Base-by-base conservation (phyloP, 352 stramenopile genomes). In the Globisporangium radiosum region DNA sequence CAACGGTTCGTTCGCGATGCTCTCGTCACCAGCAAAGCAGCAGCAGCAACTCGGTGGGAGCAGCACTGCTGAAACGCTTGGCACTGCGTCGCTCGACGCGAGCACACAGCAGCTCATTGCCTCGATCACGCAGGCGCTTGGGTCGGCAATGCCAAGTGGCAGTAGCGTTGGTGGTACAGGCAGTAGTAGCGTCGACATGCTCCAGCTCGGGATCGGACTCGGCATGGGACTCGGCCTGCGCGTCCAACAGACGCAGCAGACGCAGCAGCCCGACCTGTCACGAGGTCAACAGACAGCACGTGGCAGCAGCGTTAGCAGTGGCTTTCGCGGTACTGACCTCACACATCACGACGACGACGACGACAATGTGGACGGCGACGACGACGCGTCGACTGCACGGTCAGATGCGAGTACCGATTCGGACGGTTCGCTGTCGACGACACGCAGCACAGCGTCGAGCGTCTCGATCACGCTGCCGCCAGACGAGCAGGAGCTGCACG, bases 161-260 rank as follows among this genome's bases (percentile, higher is more conserved):
- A 64, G 53, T 42, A 65, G 53, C n/a, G 62, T 60, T 8, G 66
- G 45, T 8, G 62, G 37, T 50, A 33, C 25, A 33, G 43, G 43
- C 11, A 47, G 43, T 47, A 17, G 43, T n/a, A 14, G 65, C 13
- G 77, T 80, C 8, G 75, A 91, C 37, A 88, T 89, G 70, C 62
- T 94, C 13, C 85, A 94, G 54, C 71, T 93, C 25, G 80, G 81
- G 1, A 85, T 97, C 39, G 83, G 87, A 45, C 70, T 98, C 36
- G 92, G 91, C 1, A 90, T 98, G 77, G 91, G 92, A 1, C 76
- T 97, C 33, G 87, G 87, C 7, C 72, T 97, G 52, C 73, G 87
- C 2, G 72, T 80, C 33, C 73, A 88, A 33, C 72, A 78, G 50
- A 73, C 78, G 36, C 77, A 59, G 11, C 63, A 63, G 10, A 43